These are phyloP conservation scores for Cordyceps militaris DNA, from an alignment of 2,329 filamentous ascomycete genomes.

Conservation along the genomic window DNA sequence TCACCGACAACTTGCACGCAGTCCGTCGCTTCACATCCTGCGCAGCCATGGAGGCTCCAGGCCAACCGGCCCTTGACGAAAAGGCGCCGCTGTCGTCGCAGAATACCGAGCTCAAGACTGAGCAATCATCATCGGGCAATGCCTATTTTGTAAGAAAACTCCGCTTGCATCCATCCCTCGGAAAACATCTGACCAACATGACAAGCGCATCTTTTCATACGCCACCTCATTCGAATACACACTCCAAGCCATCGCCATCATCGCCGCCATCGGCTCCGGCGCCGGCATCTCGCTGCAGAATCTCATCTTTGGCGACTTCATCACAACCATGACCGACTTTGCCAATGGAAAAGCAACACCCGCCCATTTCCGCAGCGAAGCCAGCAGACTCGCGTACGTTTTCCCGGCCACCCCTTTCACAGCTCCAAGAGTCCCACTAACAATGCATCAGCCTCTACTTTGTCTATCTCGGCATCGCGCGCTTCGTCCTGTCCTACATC, in stretches of 20 bases:
- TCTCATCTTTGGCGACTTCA: slow-evolving; percentile 32
- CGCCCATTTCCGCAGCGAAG: slow-evolving; percentile 24
- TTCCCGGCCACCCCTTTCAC: not conserved
- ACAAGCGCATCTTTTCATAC: slow-evolving; percentile 16
- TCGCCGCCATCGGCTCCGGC: slow-evolving; percentile 30
- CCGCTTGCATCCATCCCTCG: not conserved
- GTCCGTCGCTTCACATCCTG: not conserved
- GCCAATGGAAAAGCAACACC: slow-evolving; percentile 20
- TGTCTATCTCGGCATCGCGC: slow-evolving; percentile 49
- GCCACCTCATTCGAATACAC: slow-evolving; percentile 13
- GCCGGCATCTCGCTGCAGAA: slow-evolving; percentile 31
- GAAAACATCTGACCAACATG: not conserved
- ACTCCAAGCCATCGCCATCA: slow-evolving; percentile 16
- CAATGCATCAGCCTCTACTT: slow-evolving; percentile 41
- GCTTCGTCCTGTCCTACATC: slow-evolving; percentile 43
- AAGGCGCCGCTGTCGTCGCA: not conserved
- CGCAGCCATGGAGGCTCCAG: slow-evolving; percentile 1
- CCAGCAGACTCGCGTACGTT: slow-evolving; percentile 25
- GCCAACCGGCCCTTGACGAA: not conserved
- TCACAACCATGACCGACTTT: slow-evolving; percentile 30
- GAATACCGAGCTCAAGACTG: not conserved
- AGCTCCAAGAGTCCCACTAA: not conserved
- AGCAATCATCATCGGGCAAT: not conserved
- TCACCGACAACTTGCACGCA: not conserved
- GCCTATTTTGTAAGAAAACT: not conserved